Base-by-base conservation (phyloP, 1,284 basidiomycete species). In the Austroboletus niveus region DNA sequence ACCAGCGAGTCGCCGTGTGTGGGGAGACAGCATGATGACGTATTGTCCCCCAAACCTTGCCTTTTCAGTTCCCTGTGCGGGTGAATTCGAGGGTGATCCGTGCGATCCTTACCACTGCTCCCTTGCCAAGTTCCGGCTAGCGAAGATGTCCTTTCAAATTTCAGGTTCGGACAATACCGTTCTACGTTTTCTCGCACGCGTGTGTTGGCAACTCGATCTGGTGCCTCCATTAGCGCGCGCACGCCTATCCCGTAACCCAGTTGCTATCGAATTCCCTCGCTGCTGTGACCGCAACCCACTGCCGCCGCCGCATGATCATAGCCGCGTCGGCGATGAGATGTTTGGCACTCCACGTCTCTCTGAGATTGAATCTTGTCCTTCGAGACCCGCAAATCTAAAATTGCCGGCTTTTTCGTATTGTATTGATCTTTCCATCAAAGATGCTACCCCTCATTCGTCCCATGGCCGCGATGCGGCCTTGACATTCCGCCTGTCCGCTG, bases 21-120 rank as follows among this genome's bases (percentile, higher is more conserved):
- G 57, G 56, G 56, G 53, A 49, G 59, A 48, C 56, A 62, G 8
- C 34, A 7, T 29, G 12, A 35, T 64, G 61, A 60, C 62, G 62
- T 60, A 61, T 51, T 50, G 8, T 47, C 42, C 42, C 35, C 8
- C 35, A 57, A 57, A 49, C 40, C 45, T 49, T 49, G 32, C 59
- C 30, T 39, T 57, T 49, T 42, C 41, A 36, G 53, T 45, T 57
- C 44, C 44, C 35, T 31, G 31, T 31, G 34, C 40, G 31, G 54
- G 40, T 38, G 8, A 38, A 34, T 27, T 24, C 20, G 35, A 55
- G 47, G 43, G 34, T 47, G 48, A 62, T 55, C 47, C 55, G 49
- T 55, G 47, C 45, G 22, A 34, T 47, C 17, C 49, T 36, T 12
- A 22, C 10, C 39, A 40, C 48, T 15, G 22, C 44, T 39, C 10